These are phyloP conservation scores for Boletus tomentosulus DNA, from an alignment of 768 basidiomycete genomes.

Conservation along the genomic window DNA sequence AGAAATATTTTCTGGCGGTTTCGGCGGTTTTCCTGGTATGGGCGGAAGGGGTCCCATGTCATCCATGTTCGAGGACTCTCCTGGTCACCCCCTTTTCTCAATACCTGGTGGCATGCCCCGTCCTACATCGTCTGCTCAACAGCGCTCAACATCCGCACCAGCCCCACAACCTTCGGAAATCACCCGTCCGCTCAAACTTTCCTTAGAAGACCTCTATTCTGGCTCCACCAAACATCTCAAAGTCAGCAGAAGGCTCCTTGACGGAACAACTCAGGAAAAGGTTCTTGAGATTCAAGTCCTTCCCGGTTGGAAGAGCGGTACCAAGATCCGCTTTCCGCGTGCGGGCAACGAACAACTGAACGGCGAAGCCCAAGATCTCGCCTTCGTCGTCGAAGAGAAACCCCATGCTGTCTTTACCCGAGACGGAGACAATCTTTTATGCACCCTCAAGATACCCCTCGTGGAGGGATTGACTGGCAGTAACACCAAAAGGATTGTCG, in stretches of 20 bases:
- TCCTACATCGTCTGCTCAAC: conserved; percentile 30
- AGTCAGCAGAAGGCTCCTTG: conserved; percentile 68
- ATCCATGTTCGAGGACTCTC: conserved; percentile 37
- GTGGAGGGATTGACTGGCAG: conserved; percentile 77
- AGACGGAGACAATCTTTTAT: conserved; percentile 76
- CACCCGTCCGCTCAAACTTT: conserved; percentile 76
- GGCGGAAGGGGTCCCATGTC: conserved; percentile 29
- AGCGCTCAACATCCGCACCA: conserved; percentile 29
- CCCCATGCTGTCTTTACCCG: conserved; percentile 73
- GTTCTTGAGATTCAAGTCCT: conserved; percentile 74
- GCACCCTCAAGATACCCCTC: conserved; percentile 60
- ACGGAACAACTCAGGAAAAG: conserved; percentile 79
- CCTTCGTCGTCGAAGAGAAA: conserved; percentile 96
- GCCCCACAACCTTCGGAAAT: conserved; percentile 51
- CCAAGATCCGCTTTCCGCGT: conserved; percentile 85
- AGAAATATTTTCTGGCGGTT: conserved; percentile 45
- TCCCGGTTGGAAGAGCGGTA: conserved; percentile 96
- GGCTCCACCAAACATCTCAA: conserved; percentile 88
- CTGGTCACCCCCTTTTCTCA: conserved; percentile 37
- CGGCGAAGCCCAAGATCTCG: conserved; percentile 83
- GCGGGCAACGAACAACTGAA: conserved; percentile 74
- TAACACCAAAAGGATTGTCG: conserved; percentile 51
- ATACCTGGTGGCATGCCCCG: conserved; percentile 60
- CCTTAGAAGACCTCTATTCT: conserved; percentile 80
- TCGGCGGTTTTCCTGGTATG: conserved; percentile 31